phyloP scores from a whole-genome alignment of 306 rosid species.

The Acacia melanoxylon region DNA sequence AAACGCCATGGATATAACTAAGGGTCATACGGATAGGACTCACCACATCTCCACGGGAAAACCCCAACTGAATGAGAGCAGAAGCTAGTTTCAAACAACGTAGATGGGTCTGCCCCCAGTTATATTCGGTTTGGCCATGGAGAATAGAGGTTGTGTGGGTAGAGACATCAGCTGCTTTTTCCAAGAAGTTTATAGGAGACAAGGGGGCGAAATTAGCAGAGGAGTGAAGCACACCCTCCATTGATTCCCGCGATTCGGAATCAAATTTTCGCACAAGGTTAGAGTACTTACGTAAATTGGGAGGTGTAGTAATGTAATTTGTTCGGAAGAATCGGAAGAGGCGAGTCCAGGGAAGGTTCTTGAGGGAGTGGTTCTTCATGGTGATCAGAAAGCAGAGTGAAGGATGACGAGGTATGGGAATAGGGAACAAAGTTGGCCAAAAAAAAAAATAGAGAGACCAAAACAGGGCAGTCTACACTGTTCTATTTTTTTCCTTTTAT shows the following conservation, averaged over 20 bases:
- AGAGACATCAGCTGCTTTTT: conserved; percentile 71
- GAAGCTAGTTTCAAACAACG: conserved; percentile 76
- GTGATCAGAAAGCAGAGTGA: not conserved
- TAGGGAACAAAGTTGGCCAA: no score
- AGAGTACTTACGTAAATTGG: conserved; percentile 5
- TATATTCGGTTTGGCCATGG: conserved; percentile 52
- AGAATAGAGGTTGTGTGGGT: conserved; percentile 60
- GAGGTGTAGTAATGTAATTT: not conserved
- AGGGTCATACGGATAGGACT: conserved; percentile 8
- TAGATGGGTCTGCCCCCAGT: conserved; percentile 68
- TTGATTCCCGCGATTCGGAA: conserved; percentile 56
- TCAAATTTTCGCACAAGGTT: conserved; percentile 25
- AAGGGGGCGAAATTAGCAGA: conserved; percentile 68
- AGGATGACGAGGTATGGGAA: not conserved
- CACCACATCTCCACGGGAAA: conserved; percentile 80
- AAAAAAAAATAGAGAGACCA: no score
- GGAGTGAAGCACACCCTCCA: conserved; percentile 63
- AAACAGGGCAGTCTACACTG: no score
- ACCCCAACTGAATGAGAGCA: conserved; percentile 60
- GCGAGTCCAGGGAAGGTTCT: conserved; percentile 26
- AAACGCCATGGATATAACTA: not conserved
- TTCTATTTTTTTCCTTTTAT: no score
- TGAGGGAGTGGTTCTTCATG: conserved; percentile 35
- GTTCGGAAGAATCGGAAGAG: conserved; percentile 16
- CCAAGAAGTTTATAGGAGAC: conserved; percentile 74